phyloP scores from a whole-genome alignment of 2,329 filamentous ascomycete species.

The Fusarium subtropicale region DNA sequence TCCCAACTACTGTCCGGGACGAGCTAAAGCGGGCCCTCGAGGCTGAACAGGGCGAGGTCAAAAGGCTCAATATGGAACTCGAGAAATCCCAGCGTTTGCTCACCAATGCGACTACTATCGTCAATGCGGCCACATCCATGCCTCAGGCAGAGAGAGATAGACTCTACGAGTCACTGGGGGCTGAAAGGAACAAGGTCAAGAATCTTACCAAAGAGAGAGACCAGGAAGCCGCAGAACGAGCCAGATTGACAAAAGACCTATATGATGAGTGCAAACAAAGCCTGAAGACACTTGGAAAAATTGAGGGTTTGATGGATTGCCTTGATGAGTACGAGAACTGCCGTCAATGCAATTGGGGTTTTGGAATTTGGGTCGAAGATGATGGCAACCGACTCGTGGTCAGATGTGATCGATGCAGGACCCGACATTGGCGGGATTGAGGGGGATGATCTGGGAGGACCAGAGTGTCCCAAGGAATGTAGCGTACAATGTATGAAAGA shows the following conservation, averaged over 20 bases:
- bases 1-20: background rate
- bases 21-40: background rate
- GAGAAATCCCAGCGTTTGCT: background rate
- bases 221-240: background rate
- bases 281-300: background rate
- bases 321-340: background rate
- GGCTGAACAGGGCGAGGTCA: background rate
- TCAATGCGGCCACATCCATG: background rate
- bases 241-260: background rate
- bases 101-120: background rate
- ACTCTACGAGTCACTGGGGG: background rate
- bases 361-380: background rate
- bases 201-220: background rate
- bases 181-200: background rate
- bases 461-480: background rate
- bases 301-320: background rate
- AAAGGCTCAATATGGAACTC: background rate
- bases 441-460: fast-evolving
- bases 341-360: background rate
- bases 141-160: background rate
- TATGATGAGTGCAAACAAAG: too few species aligned
- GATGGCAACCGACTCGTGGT: background rate
- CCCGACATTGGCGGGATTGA: background rate
- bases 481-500: background rate
- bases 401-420: background rate